Evolutionary conservation across 495 filamentous ascomycete genomes (phyloP).

Genomic region (Xylaria flabelliformis): DNA sequence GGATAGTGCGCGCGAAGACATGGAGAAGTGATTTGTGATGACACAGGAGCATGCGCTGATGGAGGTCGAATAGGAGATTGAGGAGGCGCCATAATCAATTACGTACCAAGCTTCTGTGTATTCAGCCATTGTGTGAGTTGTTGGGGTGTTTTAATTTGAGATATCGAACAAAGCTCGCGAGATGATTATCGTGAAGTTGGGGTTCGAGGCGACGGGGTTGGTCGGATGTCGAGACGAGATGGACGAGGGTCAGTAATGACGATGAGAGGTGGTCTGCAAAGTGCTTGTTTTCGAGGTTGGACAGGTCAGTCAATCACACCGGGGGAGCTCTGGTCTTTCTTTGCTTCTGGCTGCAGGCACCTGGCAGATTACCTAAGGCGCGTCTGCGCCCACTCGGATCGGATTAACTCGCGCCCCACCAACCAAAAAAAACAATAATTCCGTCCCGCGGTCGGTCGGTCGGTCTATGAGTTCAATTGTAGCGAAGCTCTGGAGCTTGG

Average conservation of each 20-base stretch:
- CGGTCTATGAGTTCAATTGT: not conserved
- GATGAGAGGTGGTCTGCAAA: constrained; percentile 17
- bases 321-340: constrained; percentile 31
- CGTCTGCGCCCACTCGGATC: constrained; percentile 43
- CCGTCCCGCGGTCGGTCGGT: not conserved
- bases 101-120: constrained; percentile 52
- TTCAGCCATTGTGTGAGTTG: constrained; percentile 51
- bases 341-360: constrained; percentile 3
- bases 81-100: constrained; percentile 32
- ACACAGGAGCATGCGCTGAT: constrained; percentile 23
- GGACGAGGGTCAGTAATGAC: constrained; percentile 30
- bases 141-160: constrained; percentile 35
- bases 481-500: constrained; percentile 9
- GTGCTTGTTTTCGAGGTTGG: constrained; percentile 44
- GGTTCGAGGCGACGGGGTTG: constrained; percentile 24
- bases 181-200: constrained; percentile 18
- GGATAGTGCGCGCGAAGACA: constrained; percentile 35
- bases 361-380: constrained; percentile 42
- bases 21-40: constrained; percentile 27
- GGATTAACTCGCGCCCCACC: constrained; percentile 25
- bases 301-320: constrained; percentile 41
- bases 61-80: constrained; percentile 23
- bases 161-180: constrained; percentile 29
- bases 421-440: constrained; percentile 17
- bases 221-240: constrained; percentile 31